Evolutionary conservation across 352 stramenopile genomes (phyloP), one percentile per base, ranked within the genome.

Genomic region (Pythium sukuiense): DNA sequence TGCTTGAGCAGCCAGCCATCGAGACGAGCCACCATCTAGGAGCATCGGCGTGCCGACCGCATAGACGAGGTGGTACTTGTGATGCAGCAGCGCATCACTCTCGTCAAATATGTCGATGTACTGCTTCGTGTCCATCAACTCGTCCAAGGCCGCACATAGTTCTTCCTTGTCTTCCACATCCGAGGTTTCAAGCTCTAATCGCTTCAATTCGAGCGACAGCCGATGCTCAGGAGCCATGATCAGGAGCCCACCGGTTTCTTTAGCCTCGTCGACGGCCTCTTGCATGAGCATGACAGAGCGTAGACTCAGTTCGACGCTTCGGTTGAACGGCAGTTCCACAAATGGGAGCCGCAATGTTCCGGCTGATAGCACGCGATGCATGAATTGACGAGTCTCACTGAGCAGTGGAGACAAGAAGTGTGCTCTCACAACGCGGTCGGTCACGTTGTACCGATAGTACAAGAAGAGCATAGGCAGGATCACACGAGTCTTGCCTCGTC

Each of bases 31-130:
- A 41, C 63, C 72, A 27, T 76, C 77, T 7, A 97, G 80, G 4
- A 60, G 59, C 8, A 71, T 65, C 5, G 80, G 67, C 1, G 45
- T 65, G 0, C 90, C 90, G 6, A 95, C 77, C 1, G 89, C 87
- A 63, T 97, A 97, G 37, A 97, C 78, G 13, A 97, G 80, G 48
- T 97, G 89, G 58, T 95, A 97, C 12, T 81, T 81, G 72, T 97
- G 83, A 26, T 92, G 81, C 0, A 98, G 76, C 12, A 97, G 56
- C 8, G 92, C 92, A 70, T 97, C 89, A 45, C 76, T 83, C 48
- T 98, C 88, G 73, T 97, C 92, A 20, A 97, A 73, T 8, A 98
- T 76, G 58, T 97, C 90, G 1, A 88, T 65, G 52, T 81, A 93
- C 26, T 79, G 66, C 24, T 85, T 37, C 12, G 59, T 63, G 35